Evolutionary conservation across 2,329 filamentous ascomycete genomes (phyloP).

Genomic region (Verticillium nubilum): DNA sequence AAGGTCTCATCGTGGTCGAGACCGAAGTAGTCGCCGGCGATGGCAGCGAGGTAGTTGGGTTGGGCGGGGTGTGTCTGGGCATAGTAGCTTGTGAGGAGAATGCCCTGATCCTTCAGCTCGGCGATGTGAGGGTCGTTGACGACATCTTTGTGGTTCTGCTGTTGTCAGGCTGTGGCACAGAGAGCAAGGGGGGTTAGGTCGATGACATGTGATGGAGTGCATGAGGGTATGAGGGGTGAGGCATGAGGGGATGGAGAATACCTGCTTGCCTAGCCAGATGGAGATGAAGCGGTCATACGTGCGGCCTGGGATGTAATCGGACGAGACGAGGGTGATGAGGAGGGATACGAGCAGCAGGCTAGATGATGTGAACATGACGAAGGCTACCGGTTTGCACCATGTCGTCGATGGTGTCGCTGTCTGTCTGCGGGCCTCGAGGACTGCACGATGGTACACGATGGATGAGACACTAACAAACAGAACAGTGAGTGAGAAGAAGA

Average conservation of each 20-base stretch:
- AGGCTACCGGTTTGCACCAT: background rate
- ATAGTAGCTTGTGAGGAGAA: constrained; percentile 37
- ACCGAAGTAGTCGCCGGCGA: constrained; percentile 42
- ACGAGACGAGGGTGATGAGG: background rate
- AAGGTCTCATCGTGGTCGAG: constrained; percentile 38
- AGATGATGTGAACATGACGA: background rate
- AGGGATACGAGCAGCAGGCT: background rate
- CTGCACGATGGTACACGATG: no score
- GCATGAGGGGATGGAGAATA: constrained; percentile 11
- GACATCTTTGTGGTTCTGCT: constrained; percentile 37
- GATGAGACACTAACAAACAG: no score
- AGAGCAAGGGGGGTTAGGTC: no score
- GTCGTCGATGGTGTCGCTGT: background rate
- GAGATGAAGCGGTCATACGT: constrained; percentile 37
- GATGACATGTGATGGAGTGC: constrained; percentile 6
- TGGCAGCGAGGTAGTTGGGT: constrained; percentile 41
- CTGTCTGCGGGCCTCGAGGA: background rate
- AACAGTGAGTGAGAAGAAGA: background rate
- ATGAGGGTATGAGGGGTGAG: background rate
- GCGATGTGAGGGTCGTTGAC: constrained; percentile 30
- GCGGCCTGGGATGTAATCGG: constrained; percentile 22
- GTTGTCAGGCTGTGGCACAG: background rate
- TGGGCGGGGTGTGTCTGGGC: constrained; percentile 40
- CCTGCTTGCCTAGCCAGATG: constrained; percentile 40
- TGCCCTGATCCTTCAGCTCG: constrained; percentile 35